Base-by-base conservation (phyloP, 306 rosid genomes). In the Quercus berberidifolia region DNA sequence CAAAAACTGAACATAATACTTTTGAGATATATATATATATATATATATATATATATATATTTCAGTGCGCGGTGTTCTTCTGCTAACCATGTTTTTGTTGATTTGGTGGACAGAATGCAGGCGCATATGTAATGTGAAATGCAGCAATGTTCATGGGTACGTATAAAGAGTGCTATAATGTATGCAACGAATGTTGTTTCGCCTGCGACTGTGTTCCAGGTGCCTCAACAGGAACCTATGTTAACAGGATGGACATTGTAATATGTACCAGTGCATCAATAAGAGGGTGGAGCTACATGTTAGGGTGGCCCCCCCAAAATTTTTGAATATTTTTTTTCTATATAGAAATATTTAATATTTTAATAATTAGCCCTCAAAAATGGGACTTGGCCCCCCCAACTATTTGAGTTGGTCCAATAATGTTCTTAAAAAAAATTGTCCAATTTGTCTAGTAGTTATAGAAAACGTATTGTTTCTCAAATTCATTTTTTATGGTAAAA, bases 131-230 rank as follows among this genome's bases (percentile, higher is more conserved):
- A 81, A 20, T 5, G n/a, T 69, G 23, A 87, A 95, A 73, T 94
- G 96, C 82, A 3, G 79, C 21, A 0, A 0, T 80, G 19, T 94
- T 96, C 76, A 19, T 38, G 49, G 89, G 98, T 76, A 31, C 33
- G 33, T 31, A 31, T 31, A 31, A 31, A 31, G 35, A 31, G 35
- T 4, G 35, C 35, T 31, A 31, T 31, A 31, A 31, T 31, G 97
- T 97, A 4, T 92, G 98, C 81, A 21, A 65, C 58, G 90, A 97
- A 3, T 94, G 98, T 55, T 94, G 96, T 76, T 82, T 78, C 20
- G 85, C 97, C 3, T 94, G 98, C 96, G 85, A 69, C 70, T 94
- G 98, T 78, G 97, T 94, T 1, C 97, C 98, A 31, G 35, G 35
- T 31, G 35, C 35, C 35, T 0, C 98, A 31, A 31, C 97, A 8